Conservation (phyloP, 768 basidiomycete genomes). For the Mycena metata region DNA sequence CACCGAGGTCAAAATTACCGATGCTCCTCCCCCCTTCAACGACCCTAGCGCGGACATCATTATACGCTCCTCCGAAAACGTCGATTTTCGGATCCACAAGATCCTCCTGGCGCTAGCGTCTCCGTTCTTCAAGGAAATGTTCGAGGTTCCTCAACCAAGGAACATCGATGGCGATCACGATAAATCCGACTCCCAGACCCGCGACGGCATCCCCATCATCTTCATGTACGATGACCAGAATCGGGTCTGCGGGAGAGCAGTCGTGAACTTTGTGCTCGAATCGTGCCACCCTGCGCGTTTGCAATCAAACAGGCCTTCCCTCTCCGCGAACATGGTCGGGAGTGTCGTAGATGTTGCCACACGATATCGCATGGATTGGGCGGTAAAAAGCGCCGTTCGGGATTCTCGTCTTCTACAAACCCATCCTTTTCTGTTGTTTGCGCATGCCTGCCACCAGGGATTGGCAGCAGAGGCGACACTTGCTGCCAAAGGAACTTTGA, state of each 20-base stretch:
- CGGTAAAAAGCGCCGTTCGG: neutral
- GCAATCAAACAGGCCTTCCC: neutral
- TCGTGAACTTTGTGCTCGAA: constrained; percentile 14
- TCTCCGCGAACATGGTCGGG: neutral
- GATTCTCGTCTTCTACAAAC: constrained; percentile 11
- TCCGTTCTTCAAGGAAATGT: constrained; percentile 30
- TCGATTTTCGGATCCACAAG: constrained; percentile 18
- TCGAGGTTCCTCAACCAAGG: constrained; percentile 10
- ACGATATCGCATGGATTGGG: constrained; percentile 18
- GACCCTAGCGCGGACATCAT: constrained; percentile 23
- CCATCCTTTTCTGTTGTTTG: constrained; percentile 15
- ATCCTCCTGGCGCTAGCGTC: constrained; percentile 17
- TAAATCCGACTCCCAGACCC: neutral
- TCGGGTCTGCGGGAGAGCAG: constrained; percentile 12
- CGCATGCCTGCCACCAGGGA: neutral
- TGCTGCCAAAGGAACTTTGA: constrained; percentile 11
- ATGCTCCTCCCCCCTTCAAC: constrained; percentile 2
- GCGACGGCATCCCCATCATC: constrained; percentile 14
- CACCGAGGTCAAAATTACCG: too few species aligned
- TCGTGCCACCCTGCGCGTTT: constrained; percentile 16
- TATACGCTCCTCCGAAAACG: constrained; percentile 7
- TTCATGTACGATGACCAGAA: constrained; percentile 20
- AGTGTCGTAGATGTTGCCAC: constrained; percentile 9
- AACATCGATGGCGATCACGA: neutral
- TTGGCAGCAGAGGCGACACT: constrained; percentile 8